These are phyloP conservation scores for Madurella mycetomatis DNA, from an alignment of 2,329 filamentous ascomycete genomes.

Conservation along the genomic window DNA sequence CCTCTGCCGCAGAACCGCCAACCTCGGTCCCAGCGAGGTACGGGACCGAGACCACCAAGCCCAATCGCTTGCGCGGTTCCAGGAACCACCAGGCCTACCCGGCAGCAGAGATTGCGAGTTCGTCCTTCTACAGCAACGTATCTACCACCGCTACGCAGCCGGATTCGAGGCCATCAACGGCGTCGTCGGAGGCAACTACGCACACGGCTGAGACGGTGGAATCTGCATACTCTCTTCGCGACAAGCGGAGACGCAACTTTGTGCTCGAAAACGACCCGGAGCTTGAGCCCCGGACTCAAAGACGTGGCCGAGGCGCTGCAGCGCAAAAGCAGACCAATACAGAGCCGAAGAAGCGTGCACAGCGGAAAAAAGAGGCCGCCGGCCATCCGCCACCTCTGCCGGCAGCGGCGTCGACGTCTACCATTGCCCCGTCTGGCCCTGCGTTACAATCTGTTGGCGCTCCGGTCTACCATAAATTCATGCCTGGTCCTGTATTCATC, in stretches of 20 bases:
- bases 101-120: conserved; percentile 24
- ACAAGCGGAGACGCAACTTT: conserved; percentile 53
- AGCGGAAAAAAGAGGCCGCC: conserved; percentile 13
- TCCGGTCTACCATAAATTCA: conserved; percentile 9
- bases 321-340: conserved; percentile 11
- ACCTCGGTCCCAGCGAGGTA: conserved; percentile 7
- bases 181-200: conserved; percentile 39
- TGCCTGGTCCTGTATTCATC: conserved; percentile 1
- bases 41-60: conserved; percentile 10
- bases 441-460: conserved; percentile 4
- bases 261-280: conserved; percentile 44
- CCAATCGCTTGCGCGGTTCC: conserved; percentile 20
- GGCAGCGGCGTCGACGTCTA: neutral
- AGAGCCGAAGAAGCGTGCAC: conserved; percentile 27
- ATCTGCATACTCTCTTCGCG: conserved; percentile 50
- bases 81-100: conserved; percentile 1
- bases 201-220: conserved; percentile 45
- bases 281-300: conserved; percentile 34
- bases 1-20: conserved; percentile 23
- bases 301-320: conserved; percentile 15
- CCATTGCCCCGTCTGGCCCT: neutral
- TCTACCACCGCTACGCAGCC: conserved; percentile 34
- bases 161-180: conserved; percentile 48
- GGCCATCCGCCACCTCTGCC: neutral
- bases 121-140: conserved; percentile 27